A percentile compares a stretch with the other conserved stretches of the same genome.
These are phyloP conservation scores for Zangia roseola DNA, from an alignment of 768 basidiomycete genomes.

Conservation along the genomic window DNA sequence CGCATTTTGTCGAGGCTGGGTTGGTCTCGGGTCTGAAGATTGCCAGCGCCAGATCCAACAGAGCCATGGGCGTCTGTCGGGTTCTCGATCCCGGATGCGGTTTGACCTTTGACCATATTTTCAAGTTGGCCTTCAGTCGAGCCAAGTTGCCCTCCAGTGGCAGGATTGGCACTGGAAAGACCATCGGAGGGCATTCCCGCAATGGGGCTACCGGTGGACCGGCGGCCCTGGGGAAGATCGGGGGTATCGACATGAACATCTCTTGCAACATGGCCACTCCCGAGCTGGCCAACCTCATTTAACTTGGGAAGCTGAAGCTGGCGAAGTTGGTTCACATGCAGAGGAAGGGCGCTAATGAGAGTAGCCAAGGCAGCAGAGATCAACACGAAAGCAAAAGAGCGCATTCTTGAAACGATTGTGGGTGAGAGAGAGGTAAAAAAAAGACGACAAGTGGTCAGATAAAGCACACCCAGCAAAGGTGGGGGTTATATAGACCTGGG, in stretches of 20 bases:
- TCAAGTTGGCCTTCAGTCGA: no score
- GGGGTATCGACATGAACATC: no score
- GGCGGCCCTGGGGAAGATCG: no score
- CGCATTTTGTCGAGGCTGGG: constrained; percentile 23
- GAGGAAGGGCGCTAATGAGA: constrained; percentile 25
- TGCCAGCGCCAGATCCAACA: constrained; percentile 5
- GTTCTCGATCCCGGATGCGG: not conserved
- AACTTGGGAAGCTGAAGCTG: no score
- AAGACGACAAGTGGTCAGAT: constrained; percentile 20
- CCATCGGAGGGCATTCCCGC: no score
- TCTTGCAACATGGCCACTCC: not conserved
- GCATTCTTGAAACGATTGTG: constrained; percentile 38
- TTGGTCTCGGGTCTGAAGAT: constrained; percentile 11
- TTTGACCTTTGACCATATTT: no score
- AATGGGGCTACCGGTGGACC: no score
- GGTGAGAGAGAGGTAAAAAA: not conserved
- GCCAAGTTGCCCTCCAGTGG: no score
- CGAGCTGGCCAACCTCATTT: no score
- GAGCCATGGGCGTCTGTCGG: not conserved
- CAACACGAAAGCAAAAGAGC: constrained; percentile 31
- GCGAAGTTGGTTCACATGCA: no score
- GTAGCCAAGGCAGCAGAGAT: constrained; percentile 30
- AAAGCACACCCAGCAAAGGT: not conserved
- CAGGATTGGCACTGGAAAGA: no score
- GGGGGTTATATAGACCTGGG: constrained; percentile 19